A percentile compares a stretch with the other conserved stretches of the same genome.
phyloP scores from a whole-genome alignment of 2,329 filamentous ascomycete species.

The Hymenoscyphus scutula region DNA sequence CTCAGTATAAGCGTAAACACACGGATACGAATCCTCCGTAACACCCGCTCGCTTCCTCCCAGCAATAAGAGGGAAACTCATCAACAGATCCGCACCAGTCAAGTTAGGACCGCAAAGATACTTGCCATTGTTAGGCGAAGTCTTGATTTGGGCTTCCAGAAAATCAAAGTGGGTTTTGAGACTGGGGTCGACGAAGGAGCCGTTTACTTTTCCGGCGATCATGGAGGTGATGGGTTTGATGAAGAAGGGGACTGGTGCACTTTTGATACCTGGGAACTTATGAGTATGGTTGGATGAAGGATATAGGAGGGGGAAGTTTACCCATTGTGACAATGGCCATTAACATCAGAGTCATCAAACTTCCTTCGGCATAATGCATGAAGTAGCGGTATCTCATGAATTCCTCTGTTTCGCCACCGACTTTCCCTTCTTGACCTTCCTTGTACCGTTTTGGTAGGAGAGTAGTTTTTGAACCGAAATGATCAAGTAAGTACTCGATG shows the following conservation, averaged over 20 bases:
- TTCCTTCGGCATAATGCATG: constrained; percentile 84
- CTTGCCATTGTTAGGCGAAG: constrained; percentile 46
- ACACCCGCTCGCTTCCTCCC: constrained; percentile 37
- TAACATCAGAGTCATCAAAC: constrained; percentile 70
- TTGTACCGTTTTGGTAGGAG: constrained; percentile 55
- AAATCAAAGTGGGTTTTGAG: constrained; percentile 48
- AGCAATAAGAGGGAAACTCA: constrained; percentile 50
- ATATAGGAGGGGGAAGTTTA: constrained; percentile 36
- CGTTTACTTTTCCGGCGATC: constrained; percentile 49
- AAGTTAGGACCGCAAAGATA: constrained; percentile 49
- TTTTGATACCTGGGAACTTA: constrained; percentile 46
- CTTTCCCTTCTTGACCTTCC: constrained; percentile 54
- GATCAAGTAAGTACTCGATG: constrained; percentile 75
- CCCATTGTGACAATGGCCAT: constrained; percentile 58
- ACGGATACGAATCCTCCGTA: constrained; percentile 45
- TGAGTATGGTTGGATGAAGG: not conserved
- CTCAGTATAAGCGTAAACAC: constrained; percentile 45
- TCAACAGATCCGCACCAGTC: constrained; percentile 51
- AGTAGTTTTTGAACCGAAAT: constrained; percentile 46
- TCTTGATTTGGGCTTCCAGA: constrained; percentile 48
- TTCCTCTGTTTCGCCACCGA: constrained; percentile 59
- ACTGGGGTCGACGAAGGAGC: constrained; percentile 45
- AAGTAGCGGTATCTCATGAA: constrained; percentile 63
- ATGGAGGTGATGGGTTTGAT: constrained; percentile 60
- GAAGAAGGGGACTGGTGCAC: constrained; percentile 63